These are phyloP conservation scores for Colletotrichum cereale DNA, from an alignment of 2,329 filamentous ascomycete genomes.

Conservation along the genomic window DNA sequence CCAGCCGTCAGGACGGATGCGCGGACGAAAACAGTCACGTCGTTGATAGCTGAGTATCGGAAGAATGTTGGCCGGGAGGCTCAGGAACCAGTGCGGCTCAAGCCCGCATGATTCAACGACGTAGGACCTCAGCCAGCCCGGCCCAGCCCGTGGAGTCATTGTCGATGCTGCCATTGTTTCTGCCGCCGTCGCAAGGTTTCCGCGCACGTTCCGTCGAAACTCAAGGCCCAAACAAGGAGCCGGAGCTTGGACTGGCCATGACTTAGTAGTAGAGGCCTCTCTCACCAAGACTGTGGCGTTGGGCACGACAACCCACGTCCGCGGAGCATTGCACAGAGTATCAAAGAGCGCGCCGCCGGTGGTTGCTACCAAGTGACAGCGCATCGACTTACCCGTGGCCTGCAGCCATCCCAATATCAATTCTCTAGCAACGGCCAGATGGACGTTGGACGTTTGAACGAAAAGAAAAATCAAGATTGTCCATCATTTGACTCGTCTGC, in stretches of 20 bases:
- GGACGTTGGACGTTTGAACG: conserved; percentile 12
- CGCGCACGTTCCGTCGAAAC: conserved; percentile 36
- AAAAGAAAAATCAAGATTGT: not conserved
- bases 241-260: conserved; percentile 33
- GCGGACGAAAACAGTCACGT: conserved; percentile 7
- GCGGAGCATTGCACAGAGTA: not conserved
- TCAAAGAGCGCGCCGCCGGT: not conserved
- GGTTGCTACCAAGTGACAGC: not conserved
- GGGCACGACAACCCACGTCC: not conserved
- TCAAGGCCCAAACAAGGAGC: conserved; percentile 35
- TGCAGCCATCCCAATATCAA: conserved; percentile 1
- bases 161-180: conserved; percentile 3
- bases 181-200: conserved; percentile 32
- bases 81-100: conserved; percentile 25
- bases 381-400: not conserved
- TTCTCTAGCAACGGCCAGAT: not conserved
- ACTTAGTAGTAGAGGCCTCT: conserved; percentile 26
- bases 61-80: conserved; percentile 10
- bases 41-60: not conserved
- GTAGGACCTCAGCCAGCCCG: not conserved
- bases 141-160: not conserved
- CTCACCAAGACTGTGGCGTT: conserved; percentile 4
- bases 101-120: conserved; percentile 12
- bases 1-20: not conserved
- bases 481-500: conserved; percentile 1